Evolutionary conservation across 352 stramenopile species (phyloP), one percentile per base, ranked within the genome.

Genomic region (Phytophthora cactorum): DNA sequence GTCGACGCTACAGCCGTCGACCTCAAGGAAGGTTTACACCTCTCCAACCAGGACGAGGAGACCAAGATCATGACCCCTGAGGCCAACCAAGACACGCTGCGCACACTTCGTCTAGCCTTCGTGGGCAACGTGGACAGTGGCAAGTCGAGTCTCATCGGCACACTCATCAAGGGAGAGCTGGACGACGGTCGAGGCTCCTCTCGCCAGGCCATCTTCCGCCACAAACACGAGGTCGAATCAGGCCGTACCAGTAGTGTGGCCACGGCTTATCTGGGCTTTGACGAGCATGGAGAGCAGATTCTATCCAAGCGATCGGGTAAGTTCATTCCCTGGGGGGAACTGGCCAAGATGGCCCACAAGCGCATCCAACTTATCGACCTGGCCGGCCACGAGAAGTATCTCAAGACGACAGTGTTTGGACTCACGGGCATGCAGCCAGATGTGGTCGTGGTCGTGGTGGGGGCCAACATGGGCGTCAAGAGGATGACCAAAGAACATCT

Each of bases 321-420:
- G 57, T 77, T 85, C 25, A 80, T 96, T 12, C 86, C 88, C 17
- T 96, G 86, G 86, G 79, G 80, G 11, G 88, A 96, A 47, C 75
- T 96, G 44, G 86, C 88, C 59, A 88, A 86, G 59, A 59, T 89
- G 29, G 82, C 86, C 52, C 76, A 91, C 77, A 95, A 95, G 61
- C 80, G 88, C 25, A 89, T 96, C 46, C 88, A 96, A 68, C 72
- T 96, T n/a, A 96, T 96, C 55, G 88, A 96, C 52, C 68, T 96
- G 53, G 88, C 88, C 0, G 74, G 98, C 11, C 98, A 99, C 71
- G 97, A 99, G 63, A 98, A 98, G 68, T 99, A 99, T 79, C 84
- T 99, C 39, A 99, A 99, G 84, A 99, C 98, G 38, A 99, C 97
- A 15, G 98, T 99, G 49, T 99, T 99, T 82, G 97, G 98, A 6